Percentiles rank a stretch among this genome's conserved stretches.
Evolutionary conservation across 176 grass and related monocot species (phyloP).

Genomic region (Aechmea fasciata): DNA sequence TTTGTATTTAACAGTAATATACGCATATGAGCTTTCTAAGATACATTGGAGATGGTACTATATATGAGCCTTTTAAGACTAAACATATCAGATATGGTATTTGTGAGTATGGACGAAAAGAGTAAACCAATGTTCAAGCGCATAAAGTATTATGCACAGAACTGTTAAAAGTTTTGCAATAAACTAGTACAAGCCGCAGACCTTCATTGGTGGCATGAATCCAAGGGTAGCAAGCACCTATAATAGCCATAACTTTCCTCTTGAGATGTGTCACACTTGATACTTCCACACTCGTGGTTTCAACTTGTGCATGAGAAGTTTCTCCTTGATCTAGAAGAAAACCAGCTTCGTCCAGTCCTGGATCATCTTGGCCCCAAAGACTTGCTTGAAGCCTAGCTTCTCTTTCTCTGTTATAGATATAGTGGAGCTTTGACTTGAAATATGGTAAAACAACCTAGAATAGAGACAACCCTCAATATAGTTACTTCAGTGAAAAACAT

Average conservation of each 20-base stretch:
- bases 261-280: slow-evolving; percentile 57
- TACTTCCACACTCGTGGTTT: slow-evolving; percentile 25
- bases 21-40: not conserved
- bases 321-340: slow-evolving; percentile 67
- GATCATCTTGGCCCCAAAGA: slow-evolving; percentile 80
- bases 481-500: not conserved
- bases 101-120: not conserved
- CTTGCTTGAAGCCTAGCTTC: slow-evolving; percentile 97
- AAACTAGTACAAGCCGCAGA: slow-evolving; percentile 16
- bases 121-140: not conserved
- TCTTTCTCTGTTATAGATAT: slow-evolving; percentile 92
- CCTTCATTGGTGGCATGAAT: slow-evolving; percentile 98
- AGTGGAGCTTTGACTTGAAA: slow-evolving; percentile 87
- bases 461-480: slow-evolving; percentile 2
- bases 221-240: slow-evolving; percentile 94
- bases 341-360: slow-evolving; percentile 54
- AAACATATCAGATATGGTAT: not conserved
- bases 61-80: no score
- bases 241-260: slow-evolving; percentile 51
- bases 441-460: slow-evolving; percentile 93
- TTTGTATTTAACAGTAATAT: no score
- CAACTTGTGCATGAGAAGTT: slow-evolving; percentile 35
- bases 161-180: slow-evolving; percentile 5
- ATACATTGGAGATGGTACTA: no score
- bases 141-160: not conserved